Conservation (phyloP, 345 rosid genomes). For the Eucalyptus curtisii region DNA sequence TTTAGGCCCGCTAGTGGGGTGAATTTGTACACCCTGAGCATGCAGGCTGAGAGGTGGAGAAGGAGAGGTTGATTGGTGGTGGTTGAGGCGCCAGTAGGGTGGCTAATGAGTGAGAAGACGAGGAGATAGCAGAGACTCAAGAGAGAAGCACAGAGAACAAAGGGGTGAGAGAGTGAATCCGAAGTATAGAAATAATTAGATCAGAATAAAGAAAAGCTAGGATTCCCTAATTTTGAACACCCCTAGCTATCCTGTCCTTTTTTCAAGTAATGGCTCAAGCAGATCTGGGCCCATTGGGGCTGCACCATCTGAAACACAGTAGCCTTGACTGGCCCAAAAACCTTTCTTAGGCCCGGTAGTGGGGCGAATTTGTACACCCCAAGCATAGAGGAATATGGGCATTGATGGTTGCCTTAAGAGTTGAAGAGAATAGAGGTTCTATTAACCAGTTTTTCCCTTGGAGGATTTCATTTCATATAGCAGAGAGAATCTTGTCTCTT, state of each 20-base stretch:
- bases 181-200: neutral
- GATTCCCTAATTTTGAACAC: neutral
- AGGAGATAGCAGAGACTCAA: neutral
- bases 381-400: neutral
- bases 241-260: neutral
- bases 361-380: neutral
- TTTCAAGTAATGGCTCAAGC: neutral
- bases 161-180: neutral
- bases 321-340: neutral
- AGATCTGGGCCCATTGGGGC: neutral
- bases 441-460: neutral
- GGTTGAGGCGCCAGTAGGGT: neutral
- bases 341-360: neutral
- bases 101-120: neutral
- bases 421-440: neutral
- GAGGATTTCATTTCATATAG: neutral
- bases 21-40: neutral
- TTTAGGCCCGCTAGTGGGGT: neutral
- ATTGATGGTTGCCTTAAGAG: neutral
- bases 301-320: neutral
- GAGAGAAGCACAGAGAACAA: neutral
- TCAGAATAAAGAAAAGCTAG: neutral
- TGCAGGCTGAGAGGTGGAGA: neutral
- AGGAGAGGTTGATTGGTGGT: neutral
- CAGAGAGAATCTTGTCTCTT: neutral